These are phyloP conservation scores for Monosporascus sp. DNA, from an alignment of 2,329 filamentous ascomycete species.

Conservation along the genomic window DNA sequence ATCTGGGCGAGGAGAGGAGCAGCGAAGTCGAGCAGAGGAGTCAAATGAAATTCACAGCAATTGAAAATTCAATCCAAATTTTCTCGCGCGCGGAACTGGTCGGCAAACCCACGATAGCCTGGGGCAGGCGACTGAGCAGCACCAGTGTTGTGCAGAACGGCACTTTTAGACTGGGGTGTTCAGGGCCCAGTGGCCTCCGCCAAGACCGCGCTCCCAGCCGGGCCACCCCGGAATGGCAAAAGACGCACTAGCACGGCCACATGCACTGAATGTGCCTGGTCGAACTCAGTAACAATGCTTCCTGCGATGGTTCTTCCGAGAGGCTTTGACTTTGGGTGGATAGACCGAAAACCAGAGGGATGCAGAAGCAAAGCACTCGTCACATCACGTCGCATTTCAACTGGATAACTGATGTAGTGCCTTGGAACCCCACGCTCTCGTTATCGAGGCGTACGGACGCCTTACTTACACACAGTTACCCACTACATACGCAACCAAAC, in stretches of 20 bases:
- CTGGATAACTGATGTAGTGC: too few relatives aligned
- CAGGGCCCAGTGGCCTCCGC: neutral
- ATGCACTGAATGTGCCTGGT: neutral
- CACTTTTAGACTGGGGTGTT: neutral
- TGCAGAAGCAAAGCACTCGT: neutral
- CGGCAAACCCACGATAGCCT: slow-evolving; percentile 1
- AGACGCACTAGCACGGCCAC: neutral
- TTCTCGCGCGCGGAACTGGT: neutral
- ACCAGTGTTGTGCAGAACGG: slow-evolving; percentile 7
- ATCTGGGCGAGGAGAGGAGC: neutral
- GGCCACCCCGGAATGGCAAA: neutral
- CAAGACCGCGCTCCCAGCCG: neutral
- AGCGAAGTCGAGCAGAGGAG: neutral
- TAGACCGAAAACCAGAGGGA: neutral
- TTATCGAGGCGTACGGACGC: neutral
- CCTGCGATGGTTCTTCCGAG: neutral
- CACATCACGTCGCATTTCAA: neutral
- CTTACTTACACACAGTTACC: neutral
- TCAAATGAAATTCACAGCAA: neutral
- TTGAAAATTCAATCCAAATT: neutral
- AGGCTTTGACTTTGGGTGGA: too few relatives aligned
- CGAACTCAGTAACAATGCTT: neutral
- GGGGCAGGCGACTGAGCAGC: neutral
- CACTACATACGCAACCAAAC: neutral
- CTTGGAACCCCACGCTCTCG: too few relatives aligned